A percentile compares a stretch with the other conserved stretches of the same genome.
These are phyloP conservation scores for Ogataea nitratoaversa DNA, from an alignment of 805 yeast genomes.

Conservation along the genomic window DNA sequence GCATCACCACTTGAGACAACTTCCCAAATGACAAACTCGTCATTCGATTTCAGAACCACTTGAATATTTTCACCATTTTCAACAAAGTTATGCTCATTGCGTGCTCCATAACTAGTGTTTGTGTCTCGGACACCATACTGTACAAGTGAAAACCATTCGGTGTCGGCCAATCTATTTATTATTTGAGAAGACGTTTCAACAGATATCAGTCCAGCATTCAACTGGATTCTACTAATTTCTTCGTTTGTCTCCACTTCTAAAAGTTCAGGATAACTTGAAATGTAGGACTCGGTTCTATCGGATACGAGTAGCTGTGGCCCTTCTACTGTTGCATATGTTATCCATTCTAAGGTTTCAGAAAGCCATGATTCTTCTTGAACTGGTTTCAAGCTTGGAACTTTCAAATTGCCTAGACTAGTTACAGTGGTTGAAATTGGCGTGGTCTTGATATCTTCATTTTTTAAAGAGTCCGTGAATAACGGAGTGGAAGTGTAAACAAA, in stretches of 20 bases:
- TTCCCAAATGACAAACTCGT: slow-evolving; percentile 26
- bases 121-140: slow-evolving; percentile 28
- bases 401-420: slow-evolving; percentile 10
- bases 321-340: slow-evolving; percentile 22
- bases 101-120: slow-evolving; percentile 22
- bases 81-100: slow-evolving; percentile 25
- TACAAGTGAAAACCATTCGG: slow-evolving; percentile 23
- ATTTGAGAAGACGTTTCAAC: slow-evolving; percentile 1
- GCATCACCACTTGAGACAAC: slow-evolving; percentile 28
- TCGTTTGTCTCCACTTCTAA: slow-evolving; percentile 7
- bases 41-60: slow-evolving; percentile 15
- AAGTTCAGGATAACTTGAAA: slow-evolving; percentile 22
- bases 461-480: not conserved
- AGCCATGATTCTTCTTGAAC: slow-evolving; percentile 19
- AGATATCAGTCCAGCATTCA: slow-evolving; percentile 19
- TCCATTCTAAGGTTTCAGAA: slow-evolving; percentile 27
- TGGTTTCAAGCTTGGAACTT: slow-evolving; percentile 17
- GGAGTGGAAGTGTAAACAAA: not conserved
- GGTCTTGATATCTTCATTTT: not conserved
- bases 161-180: not conserved
- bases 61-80: slow-evolving; percentile 29
- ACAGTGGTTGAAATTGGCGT: not conserved
- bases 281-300: slow-evolving; percentile 19
- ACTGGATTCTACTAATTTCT: slow-evolving; percentile 11
- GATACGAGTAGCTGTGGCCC: slow-evolving; percentile 23